phyloP scores from a whole-genome alignment of 805 yeast species.

The Yamadazyma kitorensis region DNA sequence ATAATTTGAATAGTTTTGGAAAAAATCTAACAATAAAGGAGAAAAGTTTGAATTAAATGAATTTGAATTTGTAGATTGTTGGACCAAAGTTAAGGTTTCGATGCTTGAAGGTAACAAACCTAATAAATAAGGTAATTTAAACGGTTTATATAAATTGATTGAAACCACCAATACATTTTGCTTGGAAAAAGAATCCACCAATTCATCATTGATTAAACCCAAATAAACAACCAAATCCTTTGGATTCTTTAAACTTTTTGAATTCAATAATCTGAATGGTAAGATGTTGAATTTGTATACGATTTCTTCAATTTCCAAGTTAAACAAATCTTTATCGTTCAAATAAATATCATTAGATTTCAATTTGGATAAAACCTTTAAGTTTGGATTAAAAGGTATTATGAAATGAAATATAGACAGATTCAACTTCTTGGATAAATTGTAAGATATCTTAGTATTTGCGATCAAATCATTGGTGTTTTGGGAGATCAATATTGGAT shows the following conservation, averaged over 20 bases:
- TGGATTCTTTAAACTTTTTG: conserved; percentile 26
- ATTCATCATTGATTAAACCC: conserved; percentile 52
- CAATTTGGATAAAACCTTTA: conserved; percentile 1
- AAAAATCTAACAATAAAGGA: conserved; percentile 73
- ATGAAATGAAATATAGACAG: conserved; percentile 75
- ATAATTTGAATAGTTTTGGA: conserved; percentile 51
- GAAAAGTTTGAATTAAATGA: conserved; percentile 44
- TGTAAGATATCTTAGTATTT: conserved; percentile 56
- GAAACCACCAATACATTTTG: conserved; percentile 48
- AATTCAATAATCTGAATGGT: conserved; percentile 30
- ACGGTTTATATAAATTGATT: conserved; percentile 72
- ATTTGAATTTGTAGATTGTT: conserved; percentile 45
- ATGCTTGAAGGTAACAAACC: conserved; percentile 52
- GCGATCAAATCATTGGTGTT: conserved; percentile 46
- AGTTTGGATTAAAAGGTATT: conserved; percentile 28
- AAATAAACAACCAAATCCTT: conserved; percentile 56
- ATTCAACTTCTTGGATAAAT: conserved; percentile 46
- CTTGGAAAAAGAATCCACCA: conserved; percentile 37
- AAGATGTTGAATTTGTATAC: conserved; percentile 21
- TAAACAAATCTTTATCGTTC: conserved; percentile 12
- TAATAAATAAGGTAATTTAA: conserved; percentile 52
- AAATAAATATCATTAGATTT: conserved; percentile 5
- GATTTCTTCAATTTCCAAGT: conserved; percentile 21
- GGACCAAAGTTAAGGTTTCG: conserved; percentile 57
- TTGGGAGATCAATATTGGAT: conserved; percentile 67